phyloP scores from a whole-genome alignment of 1,284 basidiomycete genomes.

The Trichosporon faecale region DNA sequence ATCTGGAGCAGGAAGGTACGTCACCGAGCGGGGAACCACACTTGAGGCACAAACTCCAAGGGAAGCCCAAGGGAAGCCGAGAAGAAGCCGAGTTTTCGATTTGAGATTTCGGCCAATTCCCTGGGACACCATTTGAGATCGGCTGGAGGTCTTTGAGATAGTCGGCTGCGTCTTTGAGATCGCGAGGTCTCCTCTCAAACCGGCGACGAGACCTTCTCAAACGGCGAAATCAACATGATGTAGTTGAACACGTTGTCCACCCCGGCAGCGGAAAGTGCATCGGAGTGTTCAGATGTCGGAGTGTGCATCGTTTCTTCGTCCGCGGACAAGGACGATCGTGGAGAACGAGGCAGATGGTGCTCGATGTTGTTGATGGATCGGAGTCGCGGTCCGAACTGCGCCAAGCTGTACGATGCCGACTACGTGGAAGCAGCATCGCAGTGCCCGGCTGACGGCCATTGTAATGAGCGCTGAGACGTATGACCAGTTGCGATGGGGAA shows the following conservation, averaged over 20 bases:
- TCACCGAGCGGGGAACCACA: not conserved
- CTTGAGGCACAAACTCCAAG: not conserved
- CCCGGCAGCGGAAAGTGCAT: conserved; percentile 2
- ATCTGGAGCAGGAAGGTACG: not conserved
- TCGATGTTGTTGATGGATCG: not conserved
- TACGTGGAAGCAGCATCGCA: not conserved
- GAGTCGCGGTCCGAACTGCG: not conserved
- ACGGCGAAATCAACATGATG: not conserved
- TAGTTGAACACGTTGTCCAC: not conserved
- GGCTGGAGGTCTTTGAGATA: not conserved
- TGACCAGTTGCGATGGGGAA: not conserved
- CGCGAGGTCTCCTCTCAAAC: not conserved
- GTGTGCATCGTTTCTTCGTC: not conserved
- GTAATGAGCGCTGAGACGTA: not conserved
- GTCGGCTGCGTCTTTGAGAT: not conserved
- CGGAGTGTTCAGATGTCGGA: not conserved
- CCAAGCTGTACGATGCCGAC: not conserved
- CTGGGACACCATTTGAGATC: not conserved
- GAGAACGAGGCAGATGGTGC: not conserved
- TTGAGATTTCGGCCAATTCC: conserved; percentile 11
- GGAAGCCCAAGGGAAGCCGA: not conserved
- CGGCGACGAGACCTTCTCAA: not conserved
- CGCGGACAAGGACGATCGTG: not conserved
- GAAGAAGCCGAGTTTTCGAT: not conserved
- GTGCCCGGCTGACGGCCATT: not conserved